Evolutionary conservation across 257 asterid genomes (phyloP), one percentile per base, ranked within the genome.

Genomic region (Mentha longifolia): DNA sequence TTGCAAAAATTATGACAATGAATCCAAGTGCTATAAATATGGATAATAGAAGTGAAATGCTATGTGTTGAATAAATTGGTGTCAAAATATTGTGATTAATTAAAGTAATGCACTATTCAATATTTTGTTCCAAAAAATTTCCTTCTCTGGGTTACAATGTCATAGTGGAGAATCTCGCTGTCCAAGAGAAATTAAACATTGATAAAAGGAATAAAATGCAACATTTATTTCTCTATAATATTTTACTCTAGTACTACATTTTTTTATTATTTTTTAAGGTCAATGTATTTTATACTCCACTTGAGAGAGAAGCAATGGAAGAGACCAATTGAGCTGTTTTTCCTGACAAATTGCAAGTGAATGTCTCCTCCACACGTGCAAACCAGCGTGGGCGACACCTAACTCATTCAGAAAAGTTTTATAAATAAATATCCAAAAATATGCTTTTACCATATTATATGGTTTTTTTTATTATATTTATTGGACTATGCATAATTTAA

Each of bases 331-430:
- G 74, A 74, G 79, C 57, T 74, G 74, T 49, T 37, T 16, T 12
- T 45, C 55, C 45, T 51, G 57, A 11, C 67, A 77, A 19, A 12
- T 30, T 73, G 67, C 31, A 14, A 25, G 45, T 68, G 22, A 58
- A 74, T 68, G 76, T 73, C 61, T 61, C 30, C 25, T 20, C 22
- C 59, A 19, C 77, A 74, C 25, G 83, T 74, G 77, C 55, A 63
- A 11, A 22, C 25, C 42, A 58, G 70, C 67, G 35, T 52, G 78
- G 67, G 74, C 3, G 39, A 67, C 63, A 74, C 47, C 62, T 45
- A 52, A 63, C n/a, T 41, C 4, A 47, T 49, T 54, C 33, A 61
- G 39, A 61, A 39, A 22, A n/a, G n/a, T n/a, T n/a, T n/a, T n/a
- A n/a, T n/a, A n/a, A n/a, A n/a, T n/a, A n/a, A n/a, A n/a, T n/a